Conservation (phyloP, 2,329 filamentous ascomycete species). For the Geosmithia putterillii region DNA sequence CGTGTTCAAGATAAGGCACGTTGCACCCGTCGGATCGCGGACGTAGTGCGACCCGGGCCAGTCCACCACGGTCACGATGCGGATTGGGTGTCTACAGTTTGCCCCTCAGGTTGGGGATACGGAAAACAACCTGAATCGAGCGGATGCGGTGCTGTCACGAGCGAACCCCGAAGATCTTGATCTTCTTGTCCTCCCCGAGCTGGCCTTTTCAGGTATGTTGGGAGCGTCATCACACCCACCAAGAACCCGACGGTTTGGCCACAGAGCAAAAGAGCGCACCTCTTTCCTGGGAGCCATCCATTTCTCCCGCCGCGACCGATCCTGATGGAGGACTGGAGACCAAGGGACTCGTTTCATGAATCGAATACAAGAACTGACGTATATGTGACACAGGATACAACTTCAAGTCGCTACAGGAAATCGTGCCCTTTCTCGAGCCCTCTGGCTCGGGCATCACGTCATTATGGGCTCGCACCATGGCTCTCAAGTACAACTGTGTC, state of each 20-base stretch:
- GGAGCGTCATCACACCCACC: not conserved
- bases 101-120: constrained; percentile 58
- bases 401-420: constrained; percentile 57
- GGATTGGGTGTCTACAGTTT: constrained; percentile 60
- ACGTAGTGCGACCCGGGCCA: not conserved
- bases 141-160: constrained; percentile 48
- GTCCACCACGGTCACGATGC: constrained; percentile 32
- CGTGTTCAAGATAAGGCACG: too few relatives aligned
- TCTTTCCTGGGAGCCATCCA: too few relatives aligned
- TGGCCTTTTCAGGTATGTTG: constrained; percentile 57
- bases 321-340: too few relatives aligned
- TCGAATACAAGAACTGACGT: too few relatives aligned
- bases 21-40: too few relatives aligned
- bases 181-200: constrained; percentile 61
- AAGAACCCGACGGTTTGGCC: too few relatives aligned
- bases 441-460: constrained; percentile 54
- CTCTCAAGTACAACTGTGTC: constrained; percentile 52
- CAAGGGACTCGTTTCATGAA: too few relatives aligned
- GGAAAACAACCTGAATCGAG: constrained; percentile 56
- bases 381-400: too few relatives aligned
- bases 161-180: constrained; percentile 45
- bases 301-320: too few relatives aligned
- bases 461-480: constrained; percentile 57
- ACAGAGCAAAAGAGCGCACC: too few relatives aligned
- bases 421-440: constrained; percentile 56